Evolutionary conservation across 2,329 filamentous ascomycete genomes (phyloP).

Genomic region (Arthrobotrys musiformis): DNA sequence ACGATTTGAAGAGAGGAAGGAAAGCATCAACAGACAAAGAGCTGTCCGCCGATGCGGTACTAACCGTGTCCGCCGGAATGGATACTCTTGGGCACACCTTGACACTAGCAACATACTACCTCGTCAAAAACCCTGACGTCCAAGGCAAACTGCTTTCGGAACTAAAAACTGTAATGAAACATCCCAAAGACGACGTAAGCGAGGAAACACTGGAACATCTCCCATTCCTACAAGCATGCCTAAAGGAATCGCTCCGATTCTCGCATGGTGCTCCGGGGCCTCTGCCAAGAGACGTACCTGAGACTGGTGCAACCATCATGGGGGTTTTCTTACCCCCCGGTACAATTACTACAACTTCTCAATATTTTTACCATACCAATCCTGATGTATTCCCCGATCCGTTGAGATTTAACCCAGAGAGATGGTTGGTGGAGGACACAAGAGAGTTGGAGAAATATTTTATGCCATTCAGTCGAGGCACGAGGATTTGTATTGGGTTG

Average conservation of each 20-base stretch:
- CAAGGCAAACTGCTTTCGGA: slow-evolving; percentile 23
- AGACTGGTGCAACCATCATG: slow-evolving; percentile 10
- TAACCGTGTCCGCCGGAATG: slow-evolving; percentile 33
- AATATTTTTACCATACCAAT: slow-evolving; percentile 39
- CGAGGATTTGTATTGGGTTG: slow-evolving; percentile 35
- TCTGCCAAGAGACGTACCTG: slow-evolving; percentile 24
- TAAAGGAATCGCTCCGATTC: slow-evolving; percentile 46
- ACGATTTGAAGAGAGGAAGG: slow-evolving; percentile 26
- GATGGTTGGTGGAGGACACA: slow-evolving; percentile 28
- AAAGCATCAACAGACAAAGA: slow-evolving; percentile 25
- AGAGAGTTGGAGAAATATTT: slow-evolving; percentile 39
- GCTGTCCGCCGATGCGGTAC: slow-evolving; percentile 6
- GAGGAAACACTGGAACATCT: slow-evolving; percentile 35
- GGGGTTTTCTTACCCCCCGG: slow-evolving; percentile 24
- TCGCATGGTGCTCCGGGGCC: slow-evolving; percentile 19
- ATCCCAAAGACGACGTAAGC: slow-evolving; percentile 25
- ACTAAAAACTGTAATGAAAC: slow-evolving; percentile 32
- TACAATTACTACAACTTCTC: slow-evolving; percentile 7
- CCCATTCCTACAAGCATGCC: slow-evolving; percentile 35
- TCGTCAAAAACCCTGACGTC: slow-evolving; percentile 25
- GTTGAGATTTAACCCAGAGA: slow-evolving; percentile 21
- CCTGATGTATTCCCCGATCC: slow-evolving; percentile 40
- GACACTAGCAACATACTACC: slow-evolving; percentile 13
- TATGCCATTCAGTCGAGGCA: slow-evolving; percentile 40
- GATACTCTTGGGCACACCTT: slow-evolving; percentile 26